Conservation (phyloP, 176 grass and related monocot species). For the Typha latifolia region DNA sequence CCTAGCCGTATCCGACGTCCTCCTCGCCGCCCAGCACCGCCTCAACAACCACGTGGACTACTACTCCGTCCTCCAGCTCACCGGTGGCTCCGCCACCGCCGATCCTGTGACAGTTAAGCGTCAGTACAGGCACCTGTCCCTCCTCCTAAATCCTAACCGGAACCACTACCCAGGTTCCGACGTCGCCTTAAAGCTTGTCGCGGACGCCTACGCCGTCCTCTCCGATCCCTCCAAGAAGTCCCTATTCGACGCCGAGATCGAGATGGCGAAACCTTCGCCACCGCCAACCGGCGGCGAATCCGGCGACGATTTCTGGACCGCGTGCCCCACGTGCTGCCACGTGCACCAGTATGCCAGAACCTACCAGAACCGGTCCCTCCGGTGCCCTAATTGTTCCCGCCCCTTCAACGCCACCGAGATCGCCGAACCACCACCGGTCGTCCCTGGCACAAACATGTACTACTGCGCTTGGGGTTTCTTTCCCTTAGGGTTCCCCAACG, state of each 20-base stretch:
- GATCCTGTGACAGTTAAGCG: constrained; percentile 34
- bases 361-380: constrained; percentile 52
- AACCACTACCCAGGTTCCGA: constrained; percentile 48
- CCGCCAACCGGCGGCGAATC: not conserved
- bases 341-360: constrained; percentile 56
- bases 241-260: constrained; percentile 35
- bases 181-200: constrained; percentile 45
- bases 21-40: constrained; percentile 73
- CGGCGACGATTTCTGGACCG: constrained; percentile 60
- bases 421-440: constrained; percentile 51
- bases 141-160: constrained; percentile 44
- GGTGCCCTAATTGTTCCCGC: constrained; percentile 66
- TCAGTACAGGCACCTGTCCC: constrained; percentile 52
- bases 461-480: constrained; percentile 89
- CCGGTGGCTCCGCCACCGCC: constrained; percentile 1
- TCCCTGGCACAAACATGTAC: constrained; percentile 82
- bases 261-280: constrained; percentile 19
- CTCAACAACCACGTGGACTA: constrained; percentile 69
- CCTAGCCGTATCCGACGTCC: constrained; percentile 82
- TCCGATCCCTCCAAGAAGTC: constrained; percentile 41
- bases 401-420: constrained; percentile 62
- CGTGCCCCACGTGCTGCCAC: constrained; percentile 71
- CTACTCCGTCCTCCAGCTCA: constrained; percentile 45
- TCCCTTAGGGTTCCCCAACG: constrained; percentile 67
- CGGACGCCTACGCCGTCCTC: constrained; percentile 62